A percentile compares a stretch with the other conserved stretches of the same genome.
These are phyloP conservation scores for Botrytis paeoniae DNA, from an alignment of 2,329 filamentous ascomycete species.

Conservation along the genomic window DNA sequence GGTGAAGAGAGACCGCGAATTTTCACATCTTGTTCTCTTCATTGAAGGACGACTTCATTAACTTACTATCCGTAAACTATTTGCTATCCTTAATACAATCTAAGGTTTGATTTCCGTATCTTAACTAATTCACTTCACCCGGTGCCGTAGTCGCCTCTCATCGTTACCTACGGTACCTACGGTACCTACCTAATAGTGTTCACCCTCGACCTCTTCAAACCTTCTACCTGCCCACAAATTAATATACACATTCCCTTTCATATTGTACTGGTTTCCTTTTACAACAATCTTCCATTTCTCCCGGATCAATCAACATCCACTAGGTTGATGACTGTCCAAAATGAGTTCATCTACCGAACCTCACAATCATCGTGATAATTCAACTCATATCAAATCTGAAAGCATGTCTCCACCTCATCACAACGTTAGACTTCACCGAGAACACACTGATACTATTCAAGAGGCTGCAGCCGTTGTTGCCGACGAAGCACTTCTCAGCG, in stretches of 20 bases:
- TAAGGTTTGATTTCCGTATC: background rate
- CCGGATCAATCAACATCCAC: background rate
- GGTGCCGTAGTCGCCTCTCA: background rate
- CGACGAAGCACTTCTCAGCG: conserved; percentile 26
- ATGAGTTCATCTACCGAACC: conserved; percentile 9
- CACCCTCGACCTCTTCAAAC: background rate
- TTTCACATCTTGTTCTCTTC: background rate
- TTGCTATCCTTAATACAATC: background rate
- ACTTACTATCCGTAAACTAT: background rate
- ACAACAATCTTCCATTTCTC: background rate
- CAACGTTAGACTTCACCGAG: conserved; percentile 24
- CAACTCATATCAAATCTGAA: conserved; percentile 10
- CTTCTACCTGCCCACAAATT: background rate
- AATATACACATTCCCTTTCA: background rate
- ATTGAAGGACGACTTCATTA: background rate
- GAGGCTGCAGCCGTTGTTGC: conserved; percentile 28
- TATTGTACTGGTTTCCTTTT: background rate
- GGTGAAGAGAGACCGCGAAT: background rate
- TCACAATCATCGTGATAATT: background rate
- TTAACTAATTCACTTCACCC: background rate
- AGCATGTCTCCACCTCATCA: conserved; percentile 8
- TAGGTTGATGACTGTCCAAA: background rate
- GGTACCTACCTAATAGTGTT: background rate
- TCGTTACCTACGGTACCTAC: background rate
- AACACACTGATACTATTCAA: conserved; percentile 29